Conservation (phyloP, 2,329 filamentous ascomycete genomes). For the Piedraia hortae region DNA sequence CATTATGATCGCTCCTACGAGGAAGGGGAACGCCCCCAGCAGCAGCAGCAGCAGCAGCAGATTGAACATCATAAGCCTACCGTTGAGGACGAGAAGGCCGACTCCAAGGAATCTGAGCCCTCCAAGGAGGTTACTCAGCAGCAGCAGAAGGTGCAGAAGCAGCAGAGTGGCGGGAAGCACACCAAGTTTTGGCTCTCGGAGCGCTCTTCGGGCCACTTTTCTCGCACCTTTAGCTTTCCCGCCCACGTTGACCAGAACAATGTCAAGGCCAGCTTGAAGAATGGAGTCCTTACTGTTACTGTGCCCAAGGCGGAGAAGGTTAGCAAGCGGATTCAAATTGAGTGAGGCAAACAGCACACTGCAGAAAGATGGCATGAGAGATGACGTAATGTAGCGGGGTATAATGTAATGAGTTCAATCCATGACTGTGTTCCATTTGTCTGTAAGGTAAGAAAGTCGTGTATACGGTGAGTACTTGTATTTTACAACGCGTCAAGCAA, state of each 20-base stretch:
- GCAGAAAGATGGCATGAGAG: too few relatives aligned
- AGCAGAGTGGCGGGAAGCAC: too few relatives aligned
- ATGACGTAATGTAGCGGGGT: too few relatives aligned
- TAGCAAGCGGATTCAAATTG: slow-evolving; percentile 26
- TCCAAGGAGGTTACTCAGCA: slow-evolving; percentile 3
- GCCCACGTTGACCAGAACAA: slow-evolving; percentile 28
- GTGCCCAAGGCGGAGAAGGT: slow-evolving; percentile 27
- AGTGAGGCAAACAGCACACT: too few relatives aligned
- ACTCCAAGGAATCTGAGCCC: slow-evolving; percentile 4
- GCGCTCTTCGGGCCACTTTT: slow-evolving; percentile 30
- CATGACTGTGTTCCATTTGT: too few relatives aligned
- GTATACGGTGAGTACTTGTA: too few relatives aligned
- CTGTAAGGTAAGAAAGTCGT: too few relatives aligned
- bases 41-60: slow-evolving; percentile 6
- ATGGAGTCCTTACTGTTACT: slow-evolving; percentile 29
- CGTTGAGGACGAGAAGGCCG: slow-evolving; percentile 32
- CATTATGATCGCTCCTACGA: slow-evolving; percentile 36
- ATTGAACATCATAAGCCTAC: slow-evolving; percentile 28
- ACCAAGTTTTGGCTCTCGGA: slow-evolving; percentile 47
- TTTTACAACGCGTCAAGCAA: too few relatives aligned
- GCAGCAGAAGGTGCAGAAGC: slow-evolving; percentile 8
- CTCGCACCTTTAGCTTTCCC: slow-evolving; percentile 31
- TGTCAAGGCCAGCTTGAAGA: slow-evolving; percentile 31
- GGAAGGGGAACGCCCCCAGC: slow-evolving; percentile 25
- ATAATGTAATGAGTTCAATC: too few relatives aligned